These are phyloP conservation scores for Flammula alnicola DNA, from an alignment of 1,284 basidiomycete species.

Conservation along the genomic window DNA sequence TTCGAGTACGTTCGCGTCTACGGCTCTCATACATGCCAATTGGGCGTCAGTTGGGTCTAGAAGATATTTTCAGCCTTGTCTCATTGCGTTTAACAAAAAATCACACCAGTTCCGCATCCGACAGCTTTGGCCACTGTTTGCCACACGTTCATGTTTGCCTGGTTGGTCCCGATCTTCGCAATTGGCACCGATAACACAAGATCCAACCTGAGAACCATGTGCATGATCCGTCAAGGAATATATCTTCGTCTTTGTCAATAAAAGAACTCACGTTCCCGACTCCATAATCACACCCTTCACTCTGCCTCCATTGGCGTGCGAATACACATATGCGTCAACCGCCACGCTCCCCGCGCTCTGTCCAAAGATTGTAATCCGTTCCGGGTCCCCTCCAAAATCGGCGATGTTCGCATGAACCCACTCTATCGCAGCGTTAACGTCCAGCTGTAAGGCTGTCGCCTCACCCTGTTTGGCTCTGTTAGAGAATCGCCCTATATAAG, in stretches of 20 bases:
- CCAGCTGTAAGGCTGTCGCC: slow-evolving; percentile 23
- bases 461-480: background rate
- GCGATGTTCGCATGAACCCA: slow-evolving; percentile 42
- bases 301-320: slow-evolving; percentile 25
- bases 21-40: slow-evolving; percentile 6
- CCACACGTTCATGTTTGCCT: slow-evolving; percentile 7
- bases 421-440: slow-evolving; percentile 36
- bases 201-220: slow-evolving; percentile 6
- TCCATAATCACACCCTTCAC: slow-evolving; percentile 5
- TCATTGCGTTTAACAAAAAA: background rate
- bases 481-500: background rate
- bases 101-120: slow-evolving; percentile 9
- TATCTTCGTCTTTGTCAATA: background rate
- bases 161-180: slow-evolving; percentile 3
- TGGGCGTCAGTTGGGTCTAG: background rate
- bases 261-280: slow-evolving; percentile 11
- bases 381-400: slow-evolving; percentile 41
- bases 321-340: slow-evolving; percentile 36
- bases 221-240: too few relatives aligned
- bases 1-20: slow-evolving; percentile 8
- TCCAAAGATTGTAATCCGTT: slow-evolving; percentile 38
- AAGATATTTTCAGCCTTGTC: background rate
- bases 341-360: slow-evolving; percentile 38
- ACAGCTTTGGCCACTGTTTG: slow-evolving; percentile 4
- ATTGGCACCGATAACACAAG: slow-evolving; percentile 9